Percentiles rank a stretch among this genome's conserved stretches.
Conservation (phyloP, 768 basidiomycete species). For the Udeniomyces megalosporus region DNA sequence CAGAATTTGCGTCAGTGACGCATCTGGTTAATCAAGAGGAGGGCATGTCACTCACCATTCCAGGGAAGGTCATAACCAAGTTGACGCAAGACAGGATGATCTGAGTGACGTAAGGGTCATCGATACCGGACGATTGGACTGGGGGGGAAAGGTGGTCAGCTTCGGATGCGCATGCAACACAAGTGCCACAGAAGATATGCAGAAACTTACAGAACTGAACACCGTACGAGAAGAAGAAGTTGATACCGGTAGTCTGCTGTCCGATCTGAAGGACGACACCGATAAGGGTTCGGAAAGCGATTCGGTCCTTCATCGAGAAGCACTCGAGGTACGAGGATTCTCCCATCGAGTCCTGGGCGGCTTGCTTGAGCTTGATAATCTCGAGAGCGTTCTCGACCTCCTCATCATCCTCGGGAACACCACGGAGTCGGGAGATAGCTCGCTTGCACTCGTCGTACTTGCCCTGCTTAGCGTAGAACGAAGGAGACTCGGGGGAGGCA, state of each 20-base stretch:
- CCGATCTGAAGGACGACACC: conserved; percentile 13
- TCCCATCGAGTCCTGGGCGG: conserved; percentile 7
- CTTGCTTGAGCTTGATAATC: conserved; percentile 8
- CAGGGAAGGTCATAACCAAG: conserved; percentile 2
- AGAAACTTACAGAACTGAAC: conserved; percentile 13
- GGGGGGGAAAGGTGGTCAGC: conserved; percentile 19
- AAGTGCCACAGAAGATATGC: not conserved
- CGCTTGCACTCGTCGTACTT: conserved; percentile 4
- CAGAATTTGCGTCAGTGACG: too few relatives aligned
- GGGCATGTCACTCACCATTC: too few relatives aligned
- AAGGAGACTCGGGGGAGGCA: conserved; percentile 16
- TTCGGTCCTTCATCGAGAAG: conserved; percentile 13
- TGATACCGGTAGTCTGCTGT: conserved; percentile 14
- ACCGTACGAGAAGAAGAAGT: conserved; percentile 22
- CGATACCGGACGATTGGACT: conserved; percentile 26
- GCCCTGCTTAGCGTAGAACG: conserved; percentile 9
- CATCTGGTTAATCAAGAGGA: too few relatives aligned
- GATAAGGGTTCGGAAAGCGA: conserved; percentile 12
- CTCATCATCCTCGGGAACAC: not conserved
- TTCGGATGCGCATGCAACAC: not conserved
- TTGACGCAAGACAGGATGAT: conserved; percentile 16
- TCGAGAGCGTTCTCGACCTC: conserved; percentile 7
- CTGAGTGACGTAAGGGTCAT: conserved; percentile 22
- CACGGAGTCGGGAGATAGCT: conserved; percentile 14
- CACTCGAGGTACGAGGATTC: conserved; percentile 12